Evolutionary conservation across 2,329 filamentous ascomycete genomes (phyloP).

Genomic region (Aspergillus intermedius): DNA sequence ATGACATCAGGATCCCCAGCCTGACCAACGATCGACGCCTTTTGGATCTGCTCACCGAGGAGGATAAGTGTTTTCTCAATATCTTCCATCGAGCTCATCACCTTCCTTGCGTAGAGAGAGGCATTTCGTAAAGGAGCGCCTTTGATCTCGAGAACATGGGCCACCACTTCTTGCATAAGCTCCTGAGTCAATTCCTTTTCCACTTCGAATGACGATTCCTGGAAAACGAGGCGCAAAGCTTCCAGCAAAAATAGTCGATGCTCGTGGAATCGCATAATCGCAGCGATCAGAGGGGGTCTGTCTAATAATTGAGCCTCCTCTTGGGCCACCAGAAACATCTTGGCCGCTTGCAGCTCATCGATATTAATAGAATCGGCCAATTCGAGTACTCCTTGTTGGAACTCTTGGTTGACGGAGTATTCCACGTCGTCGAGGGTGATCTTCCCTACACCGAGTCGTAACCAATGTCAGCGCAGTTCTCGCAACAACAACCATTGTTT

Average conservation of each 20-base stretch:
- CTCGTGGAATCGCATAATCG: conserved; percentile 82
- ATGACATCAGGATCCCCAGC: conserved; percentile 57
- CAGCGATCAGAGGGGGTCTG: conserved; percentile 66
- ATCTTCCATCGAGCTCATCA: conserved; percentile 66
- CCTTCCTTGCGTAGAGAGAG: conserved; percentile 64
- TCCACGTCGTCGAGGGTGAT: conserved; percentile 65
- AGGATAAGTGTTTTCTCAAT: conserved; percentile 71
- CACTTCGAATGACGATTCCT: conserved; percentile 55
- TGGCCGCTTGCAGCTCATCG: conserved; percentile 79
- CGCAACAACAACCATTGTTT: not conserved
- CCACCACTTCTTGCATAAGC: conserved; percentile 51
- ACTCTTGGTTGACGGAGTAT: conserved; percentile 77
- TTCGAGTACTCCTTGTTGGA: conserved; percentile 73
- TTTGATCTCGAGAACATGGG: conserved; percentile 54
- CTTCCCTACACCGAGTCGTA: conserved; percentile 53
- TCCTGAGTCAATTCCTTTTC: conserved; percentile 51
- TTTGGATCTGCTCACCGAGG: conserved; percentile 68
- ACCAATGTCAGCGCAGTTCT: conserved; percentile 12
- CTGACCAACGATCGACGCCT: conserved; percentile 67
- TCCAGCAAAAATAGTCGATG: conserved; percentile 77
- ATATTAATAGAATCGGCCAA: conserved; percentile 84
- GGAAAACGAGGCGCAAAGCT: conserved; percentile 71
- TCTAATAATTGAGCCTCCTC: conserved; percentile 63
- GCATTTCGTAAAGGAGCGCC: conserved; percentile 43
- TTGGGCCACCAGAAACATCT: conserved; percentile 67